Base-by-base conservation (phyloP, 805 yeast species). In the Kazachstania viticola region DNA sequence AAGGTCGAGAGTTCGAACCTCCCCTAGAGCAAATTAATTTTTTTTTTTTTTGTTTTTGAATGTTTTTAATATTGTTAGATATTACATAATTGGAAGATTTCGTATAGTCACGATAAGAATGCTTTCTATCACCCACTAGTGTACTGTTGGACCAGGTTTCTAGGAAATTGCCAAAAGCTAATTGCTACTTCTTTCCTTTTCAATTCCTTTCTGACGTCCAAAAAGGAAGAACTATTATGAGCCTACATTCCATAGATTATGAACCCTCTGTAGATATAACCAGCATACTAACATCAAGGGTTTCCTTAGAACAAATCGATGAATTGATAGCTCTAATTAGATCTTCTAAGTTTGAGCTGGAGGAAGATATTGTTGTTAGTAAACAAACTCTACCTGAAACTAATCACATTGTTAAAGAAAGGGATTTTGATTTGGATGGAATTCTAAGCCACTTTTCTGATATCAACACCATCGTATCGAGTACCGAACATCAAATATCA, bases 401-500 rank as follows among this genome's bases (percentile, higher is more conserved):
- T 19, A 8, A 7, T 19, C 9, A 19, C 22, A 19, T 7, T 11
- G 22, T 19, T 11, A 19, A 4, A 18, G 3, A 15, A n/a, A 4
- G 12, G 22, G 3, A 26, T 14, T 9, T 6, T 32, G 2, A n/a
- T n/a, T 25, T 74, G 29, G 45, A 49, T 3, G 38, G 45, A 4
- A 54, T 77, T 24, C 56, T 73, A 13, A 36, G 48, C 0, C 64
- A 69, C 29, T 69, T 91, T 19, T 64, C 66, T 36, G 67, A 75
- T 40, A 91, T 97, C 9, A 73, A 83, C 56, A 59, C 71, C 7
- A 95, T 87, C 22, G 96, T 96, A 0, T 64, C 67, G n/a, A 28
- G 56, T 4, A 79, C 93, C 0, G 84, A 79, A 37, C 38, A 54
- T 4, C 66, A 74, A 3, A 82, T 85, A 34, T 64, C 76, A 9